Evolutionary conservation across 2,329 filamentous ascomycete genomes (phyloP).

Genomic region (Boeremia lycopersici): DNA sequence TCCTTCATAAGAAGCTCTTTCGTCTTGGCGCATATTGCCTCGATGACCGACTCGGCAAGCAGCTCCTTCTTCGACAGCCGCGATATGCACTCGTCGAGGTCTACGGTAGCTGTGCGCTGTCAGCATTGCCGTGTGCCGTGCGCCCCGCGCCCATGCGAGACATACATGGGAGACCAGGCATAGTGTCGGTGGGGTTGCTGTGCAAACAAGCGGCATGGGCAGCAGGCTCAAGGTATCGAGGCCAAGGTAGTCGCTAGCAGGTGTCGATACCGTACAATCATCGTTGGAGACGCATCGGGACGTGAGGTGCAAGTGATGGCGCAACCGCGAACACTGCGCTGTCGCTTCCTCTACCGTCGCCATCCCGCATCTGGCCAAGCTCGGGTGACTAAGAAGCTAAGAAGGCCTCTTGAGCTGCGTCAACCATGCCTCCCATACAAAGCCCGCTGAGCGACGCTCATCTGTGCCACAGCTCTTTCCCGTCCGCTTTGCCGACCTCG

Average conservation of each 20-base stretch:
- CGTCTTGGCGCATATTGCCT: slow-evolving; percentile 98
- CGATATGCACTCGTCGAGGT: slow-evolving; percentile 97
- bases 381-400: slow-evolving; percentile 18
- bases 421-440: not conserved
- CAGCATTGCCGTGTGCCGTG: slow-evolving; percentile 19
- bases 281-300: slow-evolving; percentile 43
- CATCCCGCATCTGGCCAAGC: slow-evolving; percentile 26
- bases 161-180: slow-evolving; percentile 60
- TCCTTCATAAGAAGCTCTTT: slow-evolving; percentile 99
- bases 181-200: slow-evolving; percentile 39
- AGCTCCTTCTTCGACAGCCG: slow-evolving; percentile 97
- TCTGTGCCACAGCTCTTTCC: slow-evolving; percentile 1
- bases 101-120: slow-evolving; percentile 76
- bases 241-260: slow-evolving; percentile 45
- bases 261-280: slow-evolving; percentile 49
- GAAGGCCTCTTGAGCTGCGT: slow-evolving; percentile 8
- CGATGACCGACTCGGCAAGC: slow-evolving; percentile 95
- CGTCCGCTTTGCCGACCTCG: not conserved
- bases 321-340: slow-evolving; percentile 22
- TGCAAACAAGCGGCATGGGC: slow-evolving; percentile 33
- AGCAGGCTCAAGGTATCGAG: slow-evolving; percentile 42
- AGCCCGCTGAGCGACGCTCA: not conserved
- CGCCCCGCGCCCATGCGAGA: slow-evolving; percentile 16
- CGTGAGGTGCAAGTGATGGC: slow-evolving; percentile 25
- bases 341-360: slow-evolving; percentile 15